These are phyloP conservation scores for Agaricus subrufescens DNA, from an alignment of 768 basidiomycete genomes.

Conservation along the genomic window DNA sequence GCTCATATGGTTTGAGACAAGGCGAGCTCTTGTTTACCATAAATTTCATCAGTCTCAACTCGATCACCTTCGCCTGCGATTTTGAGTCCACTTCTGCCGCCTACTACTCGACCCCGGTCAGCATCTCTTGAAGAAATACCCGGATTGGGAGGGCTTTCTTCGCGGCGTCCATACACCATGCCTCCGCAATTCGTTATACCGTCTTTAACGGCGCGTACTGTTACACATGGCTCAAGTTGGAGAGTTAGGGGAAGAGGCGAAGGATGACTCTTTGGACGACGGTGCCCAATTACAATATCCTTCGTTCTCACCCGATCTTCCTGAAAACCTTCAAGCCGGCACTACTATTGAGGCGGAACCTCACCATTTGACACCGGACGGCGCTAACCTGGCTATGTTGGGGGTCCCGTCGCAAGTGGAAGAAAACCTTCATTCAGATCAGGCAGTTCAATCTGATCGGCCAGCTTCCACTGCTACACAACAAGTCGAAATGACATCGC, in stretches of 20 bases:
- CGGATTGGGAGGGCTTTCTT: slow-evolving; percentile 5
- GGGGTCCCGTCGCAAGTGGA: not conserved
- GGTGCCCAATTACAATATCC: not conserved
- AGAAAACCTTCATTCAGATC: not conserved
- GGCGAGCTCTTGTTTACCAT: no score
- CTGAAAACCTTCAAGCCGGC: not conserved
- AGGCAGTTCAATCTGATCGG: not conserved
- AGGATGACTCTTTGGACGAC: not conserved
- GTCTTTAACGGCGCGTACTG: not conserved
- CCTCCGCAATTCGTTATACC: not conserved
- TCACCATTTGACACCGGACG: no score
- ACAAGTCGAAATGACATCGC: not conserved
- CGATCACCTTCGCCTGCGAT: slow-evolving; percentile 2
- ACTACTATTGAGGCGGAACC: not conserved
- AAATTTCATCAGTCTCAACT: no score
- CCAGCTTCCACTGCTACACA: not conserved
- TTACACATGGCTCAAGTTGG: slow-evolving; percentile 1
- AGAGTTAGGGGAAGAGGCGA: not conserved
- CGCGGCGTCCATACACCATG: not conserved
- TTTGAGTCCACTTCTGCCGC: slow-evolving; percentile 5
- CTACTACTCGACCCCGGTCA: not conserved
- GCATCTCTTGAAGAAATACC: slow-evolving; percentile 6
- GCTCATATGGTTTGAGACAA: no score
- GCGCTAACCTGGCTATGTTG: no score
- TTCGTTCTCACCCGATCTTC: not conserved